Percentiles rank a stretch among this genome's conserved stretches.
These are phyloP conservation scores for Endoconidiophora laricicola DNA, from an alignment of 2,329 filamentous ascomycete species.

Conservation along the genomic window DNA sequence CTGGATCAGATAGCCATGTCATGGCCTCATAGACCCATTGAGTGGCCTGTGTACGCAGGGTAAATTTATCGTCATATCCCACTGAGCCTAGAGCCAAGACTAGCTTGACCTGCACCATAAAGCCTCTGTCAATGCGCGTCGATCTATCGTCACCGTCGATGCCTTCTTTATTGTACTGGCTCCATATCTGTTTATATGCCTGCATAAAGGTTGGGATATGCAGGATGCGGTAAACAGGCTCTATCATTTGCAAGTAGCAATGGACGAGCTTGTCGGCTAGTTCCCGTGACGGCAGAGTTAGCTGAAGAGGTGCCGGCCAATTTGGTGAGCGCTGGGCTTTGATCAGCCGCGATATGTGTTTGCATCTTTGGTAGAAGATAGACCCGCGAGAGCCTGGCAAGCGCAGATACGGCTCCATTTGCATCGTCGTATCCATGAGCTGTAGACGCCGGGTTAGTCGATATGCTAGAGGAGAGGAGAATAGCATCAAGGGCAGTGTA, in stretches of 20 bases:
- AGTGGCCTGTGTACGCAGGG: slow-evolving; percentile 31
- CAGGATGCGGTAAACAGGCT: slow-evolving; percentile 31
- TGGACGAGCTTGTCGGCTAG: slow-evolving; percentile 31
- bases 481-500: background rate
- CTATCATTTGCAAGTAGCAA: slow-evolving; percentile 31
- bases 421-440: slow-evolving; percentile 7
- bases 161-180: too few species aligned
- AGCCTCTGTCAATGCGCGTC: slow-evolving; percentile 16
- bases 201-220: slow-evolving; percentile 33
- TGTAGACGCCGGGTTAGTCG: background rate
- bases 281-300: slow-evolving; percentile 29
- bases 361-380: slow-evolving; percentile 30
- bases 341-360: slow-evolving; percentile 33
- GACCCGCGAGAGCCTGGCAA: slow-evolving; percentile 23
- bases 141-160: too few species aligned
- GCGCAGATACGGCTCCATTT: slow-evolving; percentile 25
- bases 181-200: slow-evolving; percentile 36
- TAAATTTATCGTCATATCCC: slow-evolving; percentile 32
- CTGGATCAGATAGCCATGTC: slow-evolving; percentile 35
- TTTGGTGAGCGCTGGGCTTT: slow-evolving; percentile 30
- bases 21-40: slow-evolving; percentile 42
- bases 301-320: slow-evolving; percentile 28
- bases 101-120: slow-evolving; percentile 40
- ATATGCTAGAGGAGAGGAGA: background rate
- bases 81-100: slow-evolving; percentile 40